Conservation (phyloP, 2,329 filamentous ascomycete species). For the Alternaria tenuissima region DNA sequence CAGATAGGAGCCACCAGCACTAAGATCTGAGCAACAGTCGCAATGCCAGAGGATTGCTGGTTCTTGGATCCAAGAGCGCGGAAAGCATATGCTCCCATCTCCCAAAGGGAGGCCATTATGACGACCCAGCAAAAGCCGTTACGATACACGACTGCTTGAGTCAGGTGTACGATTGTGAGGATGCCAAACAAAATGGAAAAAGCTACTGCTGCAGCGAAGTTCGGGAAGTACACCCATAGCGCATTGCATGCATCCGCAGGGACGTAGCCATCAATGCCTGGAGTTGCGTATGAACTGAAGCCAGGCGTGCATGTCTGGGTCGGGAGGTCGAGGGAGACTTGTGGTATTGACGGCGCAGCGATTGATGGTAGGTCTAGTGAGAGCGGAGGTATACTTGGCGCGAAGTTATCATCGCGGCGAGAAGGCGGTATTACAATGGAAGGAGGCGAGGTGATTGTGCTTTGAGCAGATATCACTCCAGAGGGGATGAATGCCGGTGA, state of each 20-base stretch:
- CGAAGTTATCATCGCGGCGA: slow-evolving; percentile 21
- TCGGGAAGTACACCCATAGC: slow-evolving; percentile 30
- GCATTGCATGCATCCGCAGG: slow-evolving; percentile 30
- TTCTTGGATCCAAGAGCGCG: slow-evolving; percentile 53
- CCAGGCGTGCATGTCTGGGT: slow-evolving; percentile 25
- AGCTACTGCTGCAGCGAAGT: slow-evolving; percentile 29
- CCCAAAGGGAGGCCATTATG: slow-evolving; percentile 55
- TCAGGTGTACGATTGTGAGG: slow-evolving; percentile 27
- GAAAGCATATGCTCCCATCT: slow-evolving; percentile 52
- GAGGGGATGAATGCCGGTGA: slow-evolving; percentile 15
- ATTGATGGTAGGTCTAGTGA: slow-evolving; percentile 22
- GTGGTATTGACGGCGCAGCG: slow-evolving; percentile 17
- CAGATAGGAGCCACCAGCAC: slow-evolving; percentile 55
- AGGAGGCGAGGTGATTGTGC: slow-evolving; percentile 10
- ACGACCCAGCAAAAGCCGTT: slow-evolving; percentile 54
- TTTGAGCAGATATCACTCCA: slow-evolving; percentile 13
- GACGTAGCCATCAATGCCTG: slow-evolving; percentile 32
- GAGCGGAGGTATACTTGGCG: slow-evolving; percentile 19
- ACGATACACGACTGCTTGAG: slow-evolving; percentile 27
- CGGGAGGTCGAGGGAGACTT: slow-evolving; percentile 21
- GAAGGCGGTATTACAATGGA: slow-evolving; percentile 10
- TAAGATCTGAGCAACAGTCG: slow-evolving; percentile 52
- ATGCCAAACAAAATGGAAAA: slow-evolving; percentile 31
- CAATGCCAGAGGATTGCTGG: slow-evolving; percentile 45
- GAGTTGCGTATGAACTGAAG: slow-evolving; percentile 24